Percentiles rank a stretch among this genome's conserved stretches.
phyloP scores from a whole-genome alignment of 2,329 filamentous ascomycete genomes.

The Lasiodiplodia sp. region DNA sequence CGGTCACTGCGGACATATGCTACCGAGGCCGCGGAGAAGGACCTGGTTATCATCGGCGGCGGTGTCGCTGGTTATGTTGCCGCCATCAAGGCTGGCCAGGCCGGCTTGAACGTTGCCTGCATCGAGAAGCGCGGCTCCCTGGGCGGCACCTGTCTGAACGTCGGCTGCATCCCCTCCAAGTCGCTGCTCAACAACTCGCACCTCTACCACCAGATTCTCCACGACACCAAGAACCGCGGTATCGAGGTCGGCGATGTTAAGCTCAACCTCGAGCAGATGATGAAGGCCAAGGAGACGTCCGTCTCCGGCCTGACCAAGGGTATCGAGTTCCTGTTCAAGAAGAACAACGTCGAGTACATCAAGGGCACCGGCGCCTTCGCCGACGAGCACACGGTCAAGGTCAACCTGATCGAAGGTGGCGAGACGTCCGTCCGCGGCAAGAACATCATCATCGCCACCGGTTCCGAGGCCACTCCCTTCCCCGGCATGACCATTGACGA shows the following conservation, averaged over 20 bases:
- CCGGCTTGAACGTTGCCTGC: conserved; percentile 95
- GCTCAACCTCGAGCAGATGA: conserved; percentile 92
- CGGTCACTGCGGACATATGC: conserved; percentile 64
- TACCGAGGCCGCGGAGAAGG: conserved; percentile 77
- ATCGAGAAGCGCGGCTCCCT: conserved; percentile 97
- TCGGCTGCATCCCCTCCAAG: conserved; percentile 99
- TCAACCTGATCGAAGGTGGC: conserved; percentile 88
- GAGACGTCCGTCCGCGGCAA: conserved; percentile 87
- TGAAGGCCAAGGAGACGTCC: conserved; percentile 97
- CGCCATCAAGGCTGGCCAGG: conserved; percentile 98
- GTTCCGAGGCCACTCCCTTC: conserved; percentile 94
- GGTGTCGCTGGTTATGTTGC: conserved; percentile 98
- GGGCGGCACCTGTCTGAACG: conserved; percentile 97
- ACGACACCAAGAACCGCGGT: conserved; percentile 96
- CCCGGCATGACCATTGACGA: conserved; percentile 95
- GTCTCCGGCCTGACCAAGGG: conserved; percentile 92
- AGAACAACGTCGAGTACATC: conserved; percentile 98
- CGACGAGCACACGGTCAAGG: conserved; percentile 89
- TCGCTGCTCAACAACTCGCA: conserved; percentile 99
- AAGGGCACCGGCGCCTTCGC: conserved; percentile 90
- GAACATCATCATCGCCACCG: conserved; percentile 98
- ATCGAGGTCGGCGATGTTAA: conserved; percentile 98
- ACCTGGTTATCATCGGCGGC: conserved; percentile 96
- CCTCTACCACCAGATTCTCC: conserved; percentile 94
- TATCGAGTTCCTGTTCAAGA: conserved; percentile 98